These are phyloP conservation scores for Millerozyma miso DNA, from an alignment of 805 yeast genomes.

Conservation along the genomic window DNA sequence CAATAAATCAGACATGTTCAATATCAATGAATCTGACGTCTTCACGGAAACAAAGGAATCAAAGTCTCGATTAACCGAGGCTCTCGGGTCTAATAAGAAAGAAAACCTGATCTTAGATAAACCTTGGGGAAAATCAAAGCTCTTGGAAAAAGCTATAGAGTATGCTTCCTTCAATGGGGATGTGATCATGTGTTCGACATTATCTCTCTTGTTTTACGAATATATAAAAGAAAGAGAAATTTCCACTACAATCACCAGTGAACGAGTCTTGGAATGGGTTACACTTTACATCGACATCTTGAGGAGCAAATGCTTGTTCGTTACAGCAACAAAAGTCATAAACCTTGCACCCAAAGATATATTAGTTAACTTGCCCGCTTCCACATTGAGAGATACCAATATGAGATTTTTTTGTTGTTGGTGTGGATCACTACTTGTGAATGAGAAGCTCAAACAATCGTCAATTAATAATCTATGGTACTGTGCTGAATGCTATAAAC, in stretches of 20 bases:
- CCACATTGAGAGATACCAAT: slow-evolving; percentile 32
- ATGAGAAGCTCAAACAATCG: slow-evolving; percentile 50
- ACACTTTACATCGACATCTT: slow-evolving; percentile 52
- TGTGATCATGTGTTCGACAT: slow-evolving; percentile 52
- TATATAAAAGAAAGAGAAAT: slow-evolving; percentile 16
- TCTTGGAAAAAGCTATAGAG: slow-evolving; percentile 49
- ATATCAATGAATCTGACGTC: neutral
- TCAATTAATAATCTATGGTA: slow-evolving; percentile 66
- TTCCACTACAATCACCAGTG: slow-evolving; percentile 7
- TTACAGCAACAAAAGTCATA: slow-evolving; percentile 53
- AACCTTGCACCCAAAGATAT: slow-evolving; percentile 36
- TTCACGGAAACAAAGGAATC: slow-evolving; percentile 9
- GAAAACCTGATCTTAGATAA: slow-evolving; percentile 4
- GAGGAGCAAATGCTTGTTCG: slow-evolving; percentile 47
- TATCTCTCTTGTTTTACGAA: slow-evolving; percentile 51
- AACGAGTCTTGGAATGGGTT: slow-evolving; percentile 51
- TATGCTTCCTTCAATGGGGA: slow-evolving; percentile 63
- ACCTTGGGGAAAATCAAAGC: slow-evolving; percentile 57
- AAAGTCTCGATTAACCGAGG: slow-evolving; percentile 23
- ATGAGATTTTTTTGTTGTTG: slow-evolving; percentile 52
- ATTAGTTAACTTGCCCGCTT: slow-evolving; percentile 22
- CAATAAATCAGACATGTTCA: neutral
- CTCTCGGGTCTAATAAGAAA: slow-evolving; percentile 13
- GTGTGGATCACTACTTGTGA: slow-evolving; percentile 56
- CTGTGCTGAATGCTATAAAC: slow-evolving; percentile 65